Base-by-base conservation (phyloP, 495 filamentous ascomycete genomes). In the Mytilinidion resinicola region DNA sequence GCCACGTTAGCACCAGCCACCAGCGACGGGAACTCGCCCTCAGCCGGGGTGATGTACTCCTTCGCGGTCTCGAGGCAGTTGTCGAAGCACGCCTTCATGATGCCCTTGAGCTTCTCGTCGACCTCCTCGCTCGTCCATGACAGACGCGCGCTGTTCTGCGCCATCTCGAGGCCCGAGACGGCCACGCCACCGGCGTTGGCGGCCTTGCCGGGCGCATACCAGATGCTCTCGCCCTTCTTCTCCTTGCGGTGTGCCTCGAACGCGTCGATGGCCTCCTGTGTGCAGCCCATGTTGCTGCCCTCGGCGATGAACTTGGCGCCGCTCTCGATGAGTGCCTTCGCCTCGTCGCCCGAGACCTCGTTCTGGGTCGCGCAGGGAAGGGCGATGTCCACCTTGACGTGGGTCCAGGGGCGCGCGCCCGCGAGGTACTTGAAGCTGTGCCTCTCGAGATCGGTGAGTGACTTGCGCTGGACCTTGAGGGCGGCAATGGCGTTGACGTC, bases 221-320 rank as follows among this genome's bases (percentile, higher is more conserved):
- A 98, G 71, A 96, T 87, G 63, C 88, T 84, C 10, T 79, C 76
- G 51, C 81, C 83, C 70, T 82, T 77, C 75, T 88, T 86, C 65
- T 78, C 78, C 65, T 82, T 82, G 53, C 93, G 82, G 72, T 83
- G 73, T 30, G 82, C 86, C 82, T 98, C 93, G 74, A 96, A 98
- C 60, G 88, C 79, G 65, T 95, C 85, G 73, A 98, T 96, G 63
- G 93, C 93, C 59, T 87, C 90, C 77, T 92, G 91, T 48, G 91
- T 95, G 78, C 90, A 96, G 54, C 93, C 93, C 92, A 98, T 98
- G 80, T 98, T 98, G 76, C 87, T 91, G 25, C 93, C 93, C 76
- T 98, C 93, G 56, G 93, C 93, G 67, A 97, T 84, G 80, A 92
- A 96, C 71, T 85, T 83, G 64, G 78, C 79, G 61, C 93, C 93